Conservation (phyloP, 2,329 filamentous ascomycete genomes). For the Fusarium musae region DNA sequence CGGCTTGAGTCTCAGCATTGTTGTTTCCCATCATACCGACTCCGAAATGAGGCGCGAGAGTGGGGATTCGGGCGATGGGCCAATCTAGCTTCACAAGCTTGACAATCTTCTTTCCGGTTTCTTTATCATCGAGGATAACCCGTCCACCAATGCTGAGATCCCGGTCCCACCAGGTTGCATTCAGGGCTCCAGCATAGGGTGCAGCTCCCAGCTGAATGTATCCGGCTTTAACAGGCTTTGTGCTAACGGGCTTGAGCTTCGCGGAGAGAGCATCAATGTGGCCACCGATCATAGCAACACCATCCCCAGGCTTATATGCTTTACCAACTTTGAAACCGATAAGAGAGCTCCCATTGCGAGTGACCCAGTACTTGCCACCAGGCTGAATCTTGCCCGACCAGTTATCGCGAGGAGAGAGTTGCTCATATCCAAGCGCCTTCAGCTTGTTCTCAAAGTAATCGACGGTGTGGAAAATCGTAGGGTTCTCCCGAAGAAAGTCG, state of each 20-base stretch:
- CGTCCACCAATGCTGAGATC: conserved; percentile 91
- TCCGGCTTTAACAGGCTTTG: conserved; percentile 83
- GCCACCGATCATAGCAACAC: conserved; percentile 87
- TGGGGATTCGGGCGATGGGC: conserved; percentile 93
- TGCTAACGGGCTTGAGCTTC: conserved; percentile 89
- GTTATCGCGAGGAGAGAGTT: conserved; percentile 79
- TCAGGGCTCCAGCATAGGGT: conserved; percentile 89
- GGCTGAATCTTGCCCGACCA: conserved; percentile 79
- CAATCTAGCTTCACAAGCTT: conserved; percentile 92
- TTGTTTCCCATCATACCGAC: conserved; percentile 72
- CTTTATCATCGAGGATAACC: conserved; percentile 81
- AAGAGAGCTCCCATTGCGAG: conserved; percentile 85
- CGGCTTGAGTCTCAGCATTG: conserved; percentile 93
- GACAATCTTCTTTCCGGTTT: conserved; percentile 78
- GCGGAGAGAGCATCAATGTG: conserved; percentile 94
- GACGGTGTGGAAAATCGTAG: conserved; percentile 93
- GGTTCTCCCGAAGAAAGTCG: conserved; percentile 88
- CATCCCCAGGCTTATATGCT: conserved; percentile 84
- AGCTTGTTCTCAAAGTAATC: conserved; percentile 80
- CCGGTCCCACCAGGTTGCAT: conserved; percentile 95
- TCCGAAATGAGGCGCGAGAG: conserved; percentile 93
- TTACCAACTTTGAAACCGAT: conserved; percentile 88
- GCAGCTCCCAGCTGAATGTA: conserved; percentile 92
- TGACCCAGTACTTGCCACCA: conserved; percentile 90
- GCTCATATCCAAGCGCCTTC: conserved; percentile 76